Evolutionary conservation across 2,329 filamentous ascomycete species (phyloP), one percentile per base, ranked within the genome.

Genomic region (Pseudogymnoascus sp.): DNA sequence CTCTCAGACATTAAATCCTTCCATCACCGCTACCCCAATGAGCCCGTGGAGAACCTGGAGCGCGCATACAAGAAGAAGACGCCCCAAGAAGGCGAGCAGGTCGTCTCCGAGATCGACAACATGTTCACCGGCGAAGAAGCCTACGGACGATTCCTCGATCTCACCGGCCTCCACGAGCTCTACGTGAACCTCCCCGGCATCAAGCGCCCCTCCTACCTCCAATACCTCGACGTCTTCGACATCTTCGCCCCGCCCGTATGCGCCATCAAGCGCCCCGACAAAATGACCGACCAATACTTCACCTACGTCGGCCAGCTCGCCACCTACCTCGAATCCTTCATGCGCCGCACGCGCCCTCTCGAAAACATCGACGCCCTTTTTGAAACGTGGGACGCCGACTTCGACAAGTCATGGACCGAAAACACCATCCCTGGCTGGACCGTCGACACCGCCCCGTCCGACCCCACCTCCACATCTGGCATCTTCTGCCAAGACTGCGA

Each of bases 71-170:
- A 92, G 52, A 82, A 86, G 71, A 84, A 82, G 63, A 78, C 82
- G 42, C 82, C 81, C 11, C 85, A 86, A 45, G 87, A 88, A 66
- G 84, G 85, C 59, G 84, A 88, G 55, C 78, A 81, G 1, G 75
- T 84, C 62, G 80, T 83, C 3, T 85, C 84, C 45, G 85, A 92
- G 60, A 87, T 97, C 58, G 93, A 97, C 72, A 86, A 85, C 63
- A 89, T 97, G 79, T 99, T 99, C 75, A 96, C 92, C 0, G 94
- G 94, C 65, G 95, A 99, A 75, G 94, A 99, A 75, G 89, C 88
- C 0, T 97, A 89, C 70, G 94, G 94, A 45, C 89, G 91, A 68
- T 99, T 91, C 75, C 90, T 99, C 70, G 94, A 99, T 74, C 78
- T 99, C 55, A 93, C 89, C 16, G 83, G 81, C 39, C 84, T 87